These are phyloP conservation scores for Monosporascus sp. DNA, from an alignment of 2,329 filamentous ascomycete genomes.

Conservation along the genomic window DNA sequence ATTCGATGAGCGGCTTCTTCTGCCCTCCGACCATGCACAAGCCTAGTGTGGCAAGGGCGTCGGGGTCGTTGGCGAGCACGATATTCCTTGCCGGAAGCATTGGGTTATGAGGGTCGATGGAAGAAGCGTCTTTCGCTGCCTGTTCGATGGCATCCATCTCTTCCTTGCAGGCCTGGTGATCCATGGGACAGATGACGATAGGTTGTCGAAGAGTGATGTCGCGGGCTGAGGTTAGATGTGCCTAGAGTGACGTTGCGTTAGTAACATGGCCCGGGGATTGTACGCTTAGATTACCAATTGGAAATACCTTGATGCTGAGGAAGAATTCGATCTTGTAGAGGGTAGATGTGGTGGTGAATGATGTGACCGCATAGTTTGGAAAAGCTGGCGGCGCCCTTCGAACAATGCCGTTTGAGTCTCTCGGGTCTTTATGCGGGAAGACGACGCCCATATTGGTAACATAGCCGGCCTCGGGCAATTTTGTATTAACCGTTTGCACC, in stretches of 20 bases:
- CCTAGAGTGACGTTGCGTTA: conserved; percentile 46
- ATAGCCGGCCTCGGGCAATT: conserved; percentile 85
- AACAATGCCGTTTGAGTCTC: conserved; percentile 83
- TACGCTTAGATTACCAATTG: neutral
- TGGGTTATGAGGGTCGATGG: conserved; percentile 83
- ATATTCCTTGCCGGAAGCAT: conserved; percentile 87
- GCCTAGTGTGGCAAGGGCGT: conserved; percentile 56
- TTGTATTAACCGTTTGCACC: conserved; percentile 73
- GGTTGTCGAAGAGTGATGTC: conserved; percentile 87
- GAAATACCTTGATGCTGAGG: conserved; percentile 78
- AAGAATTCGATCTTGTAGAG: conserved; percentile 99
- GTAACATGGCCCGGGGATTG: conserved; percentile 1
- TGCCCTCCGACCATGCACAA: conserved; percentile 60
- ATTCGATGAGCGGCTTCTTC: conserved; percentile 64
- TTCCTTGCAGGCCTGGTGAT: conserved; percentile 93
- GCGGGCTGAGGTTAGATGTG: conserved; percentile 78
- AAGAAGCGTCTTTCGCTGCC: conserved; percentile 85
- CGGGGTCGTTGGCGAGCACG: conserved; percentile 69
- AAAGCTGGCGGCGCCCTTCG: conserved; percentile 81
- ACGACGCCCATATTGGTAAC: conserved; percentile 88
- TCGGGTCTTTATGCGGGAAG: conserved; percentile 83
- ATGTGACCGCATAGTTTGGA: conserved; percentile 80
- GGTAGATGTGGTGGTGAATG: conserved; percentile 89
- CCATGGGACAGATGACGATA: conserved; percentile 92
- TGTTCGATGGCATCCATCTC: conserved; percentile 99